Base-by-base conservation (phyloP, 768 basidiomycete genomes). In the Podaxis carcinomalis region DNA sequence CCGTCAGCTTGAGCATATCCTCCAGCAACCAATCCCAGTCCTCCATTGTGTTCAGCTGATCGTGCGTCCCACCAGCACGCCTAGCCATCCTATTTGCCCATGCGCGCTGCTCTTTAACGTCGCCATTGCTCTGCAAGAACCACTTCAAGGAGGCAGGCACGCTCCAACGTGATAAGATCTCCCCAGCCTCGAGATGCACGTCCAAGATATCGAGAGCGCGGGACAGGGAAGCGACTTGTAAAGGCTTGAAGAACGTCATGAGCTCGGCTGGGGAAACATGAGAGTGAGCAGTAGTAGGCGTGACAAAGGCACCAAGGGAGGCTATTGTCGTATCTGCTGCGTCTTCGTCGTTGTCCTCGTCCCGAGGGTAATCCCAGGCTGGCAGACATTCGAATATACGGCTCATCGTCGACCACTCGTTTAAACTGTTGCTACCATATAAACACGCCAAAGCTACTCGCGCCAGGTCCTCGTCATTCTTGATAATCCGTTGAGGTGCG, bases 341-440 rank as follows among this genome's bases (percentile, higher is more conserved):
- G 62, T 93, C 93, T 52, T 80, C 83, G 61, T 90, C 82, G 44
- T 81, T 80, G 51, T 87, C 83, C 42, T 80, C 82, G n/a, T 79
- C 80, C 44, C 71, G 70, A 3, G 77, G 64, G 46, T 86, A 77
- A 59, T 86, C 87, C 93, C 95, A 97, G 2, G 89, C 96, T 0
- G 96, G 96, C 35, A 98, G 80, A 69, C 95, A 99, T 70, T 99
- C 96, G 71, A 99, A 98, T 54, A 99, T 92, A 35, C 79, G 77
- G 65, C 89, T 92, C 95, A 97, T 98, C 3, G 78, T 86, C 0
- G 85, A 68, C 93, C 92, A 96, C 65, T 87, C 81, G 61, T 85
- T 78, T 36, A 88, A 74, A 58, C 82, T 82, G 62, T 86, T 81
- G 66, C 84, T 90, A 13, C 94, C 94, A 64, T 99, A 99, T 23